Evolutionary conservation across 1,284 basidiomycete genomes (phyloP).

Genomic region (Polyporus tsugae): DNA sequence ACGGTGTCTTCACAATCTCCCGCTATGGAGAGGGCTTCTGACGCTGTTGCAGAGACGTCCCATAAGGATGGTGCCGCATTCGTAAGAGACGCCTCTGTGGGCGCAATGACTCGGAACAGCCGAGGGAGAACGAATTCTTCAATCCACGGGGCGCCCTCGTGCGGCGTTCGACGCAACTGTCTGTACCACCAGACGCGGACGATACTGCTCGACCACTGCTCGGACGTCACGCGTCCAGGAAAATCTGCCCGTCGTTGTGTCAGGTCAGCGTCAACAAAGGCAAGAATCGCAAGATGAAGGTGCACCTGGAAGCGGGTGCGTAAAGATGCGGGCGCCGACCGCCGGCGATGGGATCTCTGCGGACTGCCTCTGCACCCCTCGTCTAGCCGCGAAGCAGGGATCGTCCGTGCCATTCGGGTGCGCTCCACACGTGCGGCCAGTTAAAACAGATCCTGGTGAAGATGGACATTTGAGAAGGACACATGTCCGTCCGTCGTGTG

Average conservation of each 20-base stretch:
- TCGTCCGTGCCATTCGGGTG: slow-evolving; percentile 4
- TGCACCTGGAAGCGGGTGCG: background rate
- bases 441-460: background rate
- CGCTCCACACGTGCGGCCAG: background rate
- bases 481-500: background rate
- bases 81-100: background rate
- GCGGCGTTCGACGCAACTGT: background rate
- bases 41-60: background rate
- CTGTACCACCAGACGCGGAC: background rate
- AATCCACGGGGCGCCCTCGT: background rate
- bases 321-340: background rate
- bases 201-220: background rate
- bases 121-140: background rate
- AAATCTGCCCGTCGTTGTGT: background rate
- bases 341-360: slow-evolving; percentile 9
- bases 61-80: background rate
- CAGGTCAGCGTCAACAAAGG: background rate
- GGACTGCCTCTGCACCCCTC: background rate
- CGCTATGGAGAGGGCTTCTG: background rate
- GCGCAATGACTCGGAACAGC: background rate
- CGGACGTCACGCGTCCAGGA: background rate
- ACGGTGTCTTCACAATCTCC: background rate
- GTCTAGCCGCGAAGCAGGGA: background rate
- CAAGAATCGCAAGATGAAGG: background rate
- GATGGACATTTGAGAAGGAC: slow-evolving; percentile 7